These are phyloP conservation scores for Amyloporia xantha DNA, from an alignment of 768 basidiomycete species.

Conservation along the genomic window DNA sequence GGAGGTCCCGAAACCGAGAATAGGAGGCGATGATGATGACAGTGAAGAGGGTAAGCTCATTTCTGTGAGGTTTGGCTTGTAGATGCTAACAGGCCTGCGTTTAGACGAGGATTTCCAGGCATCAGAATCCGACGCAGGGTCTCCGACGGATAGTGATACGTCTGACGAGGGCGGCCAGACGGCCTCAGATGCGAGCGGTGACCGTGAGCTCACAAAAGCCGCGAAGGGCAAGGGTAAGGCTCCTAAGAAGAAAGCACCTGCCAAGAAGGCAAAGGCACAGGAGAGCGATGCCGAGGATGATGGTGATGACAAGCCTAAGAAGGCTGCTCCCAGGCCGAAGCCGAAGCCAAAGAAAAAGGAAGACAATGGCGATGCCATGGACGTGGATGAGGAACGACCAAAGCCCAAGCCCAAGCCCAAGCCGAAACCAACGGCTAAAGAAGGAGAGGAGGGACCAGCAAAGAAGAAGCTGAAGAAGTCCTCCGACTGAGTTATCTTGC, in stretches of 20 bases:
- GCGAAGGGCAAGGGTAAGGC: conserved; percentile 33
- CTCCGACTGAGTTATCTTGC: conserved; percentile 24
- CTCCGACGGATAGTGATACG: conserved; percentile 69
- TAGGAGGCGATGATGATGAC: conserved; percentile 65
- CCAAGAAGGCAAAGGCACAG: conserved; percentile 18
- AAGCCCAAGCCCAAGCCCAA: conserved; percentile 42
- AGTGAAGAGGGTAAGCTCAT: conserved; percentile 57
- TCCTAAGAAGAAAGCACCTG: conserved; percentile 31
- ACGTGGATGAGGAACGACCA: conserved; percentile 29
- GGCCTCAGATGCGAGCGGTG: conserved; percentile 81
- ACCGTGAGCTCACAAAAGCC: conserved; percentile 50
- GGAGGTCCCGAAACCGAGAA: conserved; percentile 44
- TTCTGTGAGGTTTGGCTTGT: neutral
- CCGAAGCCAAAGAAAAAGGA: conserved; percentile 46
- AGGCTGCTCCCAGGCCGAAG: conserved; percentile 35
- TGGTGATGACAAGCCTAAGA: conserved; percentile 40
- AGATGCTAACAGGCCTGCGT: neutral
- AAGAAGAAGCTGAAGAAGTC: conserved; percentile 73
- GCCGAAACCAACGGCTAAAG: conserved; percentile 35
- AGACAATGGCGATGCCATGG: conserved; percentile 35
- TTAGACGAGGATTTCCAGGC: conserved; percentile 88
- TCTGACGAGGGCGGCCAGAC: conserved; percentile 67
- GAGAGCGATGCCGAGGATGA: conserved; percentile 33
- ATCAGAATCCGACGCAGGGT: conserved; percentile 81
- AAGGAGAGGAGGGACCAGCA: conserved; percentile 44